Evolutionary conservation across 169 alveolate genomes (phyloP).

Genomic region (Cyclospora cayetanensis): DNA sequence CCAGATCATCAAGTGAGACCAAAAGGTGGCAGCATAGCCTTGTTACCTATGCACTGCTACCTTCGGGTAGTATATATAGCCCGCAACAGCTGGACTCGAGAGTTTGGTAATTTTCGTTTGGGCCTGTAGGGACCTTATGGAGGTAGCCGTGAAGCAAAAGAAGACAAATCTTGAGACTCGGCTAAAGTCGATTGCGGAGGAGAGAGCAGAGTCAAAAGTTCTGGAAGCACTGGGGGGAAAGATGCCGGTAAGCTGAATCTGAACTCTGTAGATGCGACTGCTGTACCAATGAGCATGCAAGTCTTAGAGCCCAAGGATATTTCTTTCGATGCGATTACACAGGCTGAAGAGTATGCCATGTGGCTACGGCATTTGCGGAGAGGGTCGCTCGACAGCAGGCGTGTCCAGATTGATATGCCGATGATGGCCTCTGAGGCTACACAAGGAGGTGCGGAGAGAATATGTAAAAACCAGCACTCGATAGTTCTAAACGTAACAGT

Average conservation of each 20-base stretch:
- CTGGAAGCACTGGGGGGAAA: slow-evolving; percentile 80
- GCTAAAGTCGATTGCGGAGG: slow-evolving; percentile 76
- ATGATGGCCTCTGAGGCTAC: background rate
- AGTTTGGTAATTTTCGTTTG: background rate
- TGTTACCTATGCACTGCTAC: background rate
- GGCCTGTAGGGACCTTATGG: slow-evolving; percentile 70
- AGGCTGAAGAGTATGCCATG: slow-evolving; percentile 78
- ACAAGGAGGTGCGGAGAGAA: background rate
- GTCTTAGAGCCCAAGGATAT: background rate
- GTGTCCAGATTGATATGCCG: slow-evolving; percentile 80
- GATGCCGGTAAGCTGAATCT: slow-evolving; percentile 44
- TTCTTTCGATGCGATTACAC: background rate
- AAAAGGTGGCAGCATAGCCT: background rate
- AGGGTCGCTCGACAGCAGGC: slow-evolving; percentile 81
- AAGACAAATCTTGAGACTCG: slow-evolving; percentile 71
- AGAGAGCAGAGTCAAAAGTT: slow-evolving; percentile 79
- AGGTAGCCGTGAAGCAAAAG: slow-evolving; percentile 71
- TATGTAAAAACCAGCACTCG: background rate
- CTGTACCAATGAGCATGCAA: background rate
- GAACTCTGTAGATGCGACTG: no score
- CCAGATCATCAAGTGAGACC: slow-evolving; percentile 82
- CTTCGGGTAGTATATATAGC: no score
- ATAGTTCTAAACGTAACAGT: no score
- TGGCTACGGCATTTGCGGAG: slow-evolving; percentile 80
- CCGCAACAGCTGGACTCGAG: no score